Evolutionary conservation across 2,329 filamentous ascomycete genomes (phyloP).

Genomic region (Cephalotrichum gorgonifer): DNA sequence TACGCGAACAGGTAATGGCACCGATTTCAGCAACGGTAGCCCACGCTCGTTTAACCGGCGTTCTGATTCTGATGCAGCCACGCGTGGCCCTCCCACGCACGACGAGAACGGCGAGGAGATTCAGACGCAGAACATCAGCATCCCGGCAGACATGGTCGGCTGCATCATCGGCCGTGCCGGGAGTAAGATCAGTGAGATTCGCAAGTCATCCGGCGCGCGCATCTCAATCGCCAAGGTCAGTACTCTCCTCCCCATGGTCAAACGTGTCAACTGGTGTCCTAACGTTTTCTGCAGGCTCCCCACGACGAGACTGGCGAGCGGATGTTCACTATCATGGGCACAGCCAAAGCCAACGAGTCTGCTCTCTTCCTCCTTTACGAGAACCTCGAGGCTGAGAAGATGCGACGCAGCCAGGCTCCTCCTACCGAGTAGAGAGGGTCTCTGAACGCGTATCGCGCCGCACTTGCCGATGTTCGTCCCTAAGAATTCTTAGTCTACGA

Average conservation of each 20-base stretch:
- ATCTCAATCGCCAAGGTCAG: conserved; percentile 90
- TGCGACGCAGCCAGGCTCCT: conserved; percentile 78
- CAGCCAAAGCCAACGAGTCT: conserved; percentile 85
- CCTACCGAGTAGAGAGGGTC: conserved; percentile 33
- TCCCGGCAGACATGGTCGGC: conserved; percentile 98
- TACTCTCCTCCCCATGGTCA: no score
- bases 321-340: conserved; percentile 99
- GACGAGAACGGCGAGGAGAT: conserved; percentile 96
- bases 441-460: background rate
- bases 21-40: conserved; percentile 85
- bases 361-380: conserved; percentile 95
- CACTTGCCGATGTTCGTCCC: background rate
- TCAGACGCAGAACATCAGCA: conserved; percentile 98
- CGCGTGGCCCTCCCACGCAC: conserved; percentile 74
- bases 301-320: conserved; percentile 96
- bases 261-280: background rate
- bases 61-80: conserved; percentile 71
- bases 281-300: conserved; percentile 47
- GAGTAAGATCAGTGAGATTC: conserved; percentile 97
- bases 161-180: conserved; percentile 96
- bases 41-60: conserved; percentile 63
- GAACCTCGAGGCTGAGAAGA: conserved; percentile 97
- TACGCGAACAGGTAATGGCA: conserved; percentile 93
- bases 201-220: conserved; percentile 88
- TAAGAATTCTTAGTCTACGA: conserved; percentile 4